Evolutionary conservation across 495 filamentous ascomycete species (phyloP).

Genomic region (Cryomyces antarcticus): DNA sequence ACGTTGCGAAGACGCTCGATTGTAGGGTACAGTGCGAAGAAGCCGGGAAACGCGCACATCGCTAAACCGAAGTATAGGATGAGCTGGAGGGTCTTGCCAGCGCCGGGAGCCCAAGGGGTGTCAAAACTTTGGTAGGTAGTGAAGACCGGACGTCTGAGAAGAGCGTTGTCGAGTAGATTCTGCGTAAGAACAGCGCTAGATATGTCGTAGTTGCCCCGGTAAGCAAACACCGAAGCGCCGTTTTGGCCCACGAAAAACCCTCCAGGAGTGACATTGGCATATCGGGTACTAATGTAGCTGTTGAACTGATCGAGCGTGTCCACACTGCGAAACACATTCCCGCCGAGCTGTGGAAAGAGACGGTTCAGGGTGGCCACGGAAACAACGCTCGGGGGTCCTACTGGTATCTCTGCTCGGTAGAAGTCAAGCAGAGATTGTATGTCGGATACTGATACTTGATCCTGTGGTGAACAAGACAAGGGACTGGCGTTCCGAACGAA

Average conservation of each 20-base stretch:
- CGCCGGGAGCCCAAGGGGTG: constrained; percentile 37
- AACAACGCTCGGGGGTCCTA: constrained; percentile 38
- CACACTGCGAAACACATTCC: constrained; percentile 30
- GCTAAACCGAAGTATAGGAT: constrained; percentile 60
- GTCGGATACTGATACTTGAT: constrained; percentile 18
- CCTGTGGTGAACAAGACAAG: constrained; percentile 35
- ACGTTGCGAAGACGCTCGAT: constrained; percentile 58
- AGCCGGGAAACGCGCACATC: constrained; percentile 55
- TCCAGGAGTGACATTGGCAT: constrained; percentile 48
- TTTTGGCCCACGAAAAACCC: constrained; percentile 51
- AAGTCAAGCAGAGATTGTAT: constrained; percentile 16
- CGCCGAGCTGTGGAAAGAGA: constrained; percentile 1
- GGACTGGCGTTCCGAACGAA: constrained; percentile 38
- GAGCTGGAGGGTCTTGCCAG: constrained; percentile 56
- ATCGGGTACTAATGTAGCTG: constrained; percentile 35
- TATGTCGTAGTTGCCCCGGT: constrained; percentile 29
- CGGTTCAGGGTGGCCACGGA: constrained; percentile 15
- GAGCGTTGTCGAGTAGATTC: constrained; percentile 45
- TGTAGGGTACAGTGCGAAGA: constrained; percentile 75
- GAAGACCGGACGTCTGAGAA: constrained; percentile 44
- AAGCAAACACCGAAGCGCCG: constrained; percentile 37
- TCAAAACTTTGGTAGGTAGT: constrained; percentile 51
- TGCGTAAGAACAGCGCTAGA: constrained; percentile 42
- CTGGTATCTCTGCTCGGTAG: constrained; percentile 25
- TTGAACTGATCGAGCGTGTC: constrained; percentile 47